Conservation (phyloP, 192 early-diverging fungal genomes). For the Gamsiella multidivaricata region DNA sequence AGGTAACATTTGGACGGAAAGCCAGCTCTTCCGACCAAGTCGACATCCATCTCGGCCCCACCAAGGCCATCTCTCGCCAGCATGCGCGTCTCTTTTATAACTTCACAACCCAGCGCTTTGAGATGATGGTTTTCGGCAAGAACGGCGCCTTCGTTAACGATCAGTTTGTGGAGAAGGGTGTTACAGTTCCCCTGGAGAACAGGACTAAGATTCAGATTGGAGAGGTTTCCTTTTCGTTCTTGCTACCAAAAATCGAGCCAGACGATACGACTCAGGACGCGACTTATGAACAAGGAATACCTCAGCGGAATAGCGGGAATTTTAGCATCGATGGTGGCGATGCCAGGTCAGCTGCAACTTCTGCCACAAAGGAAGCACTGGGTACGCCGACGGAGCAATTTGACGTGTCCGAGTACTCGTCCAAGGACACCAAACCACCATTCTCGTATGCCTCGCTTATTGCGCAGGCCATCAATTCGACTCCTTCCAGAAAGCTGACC, state of each 20-base stretch:
- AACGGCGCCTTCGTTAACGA: constrained; percentile 91
- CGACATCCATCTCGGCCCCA: constrained; percentile 86
- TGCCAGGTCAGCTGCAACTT: background rate
- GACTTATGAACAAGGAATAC: background rate
- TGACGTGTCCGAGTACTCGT: constrained; percentile 39
- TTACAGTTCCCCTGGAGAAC: constrained; percentile 71
- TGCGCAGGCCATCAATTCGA: constrained; percentile 80
- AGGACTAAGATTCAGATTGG: constrained; percentile 84
- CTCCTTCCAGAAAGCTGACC: constrained; percentile 76
- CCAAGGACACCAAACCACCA: constrained; percentile 72
- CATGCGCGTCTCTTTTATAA: constrained; percentile 90
- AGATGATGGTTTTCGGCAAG: constrained; percentile 86
- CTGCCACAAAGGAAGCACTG: constrained; percentile 2
- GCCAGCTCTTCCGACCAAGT: constrained; percentile 70
- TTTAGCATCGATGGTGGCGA: background rate
- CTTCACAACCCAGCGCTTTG: constrained; percentile 81
- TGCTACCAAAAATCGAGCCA: constrained; percentile 70
- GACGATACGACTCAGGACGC: constrained; percentile 33
- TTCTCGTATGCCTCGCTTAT: constrained; percentile 88
- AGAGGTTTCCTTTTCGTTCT: constrained; percentile 82
- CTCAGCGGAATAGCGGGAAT: constrained; percentile 2
- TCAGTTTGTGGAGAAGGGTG: constrained; percentile 74
- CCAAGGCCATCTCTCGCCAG: constrained; percentile 85
- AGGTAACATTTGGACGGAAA: constrained; percentile 81
- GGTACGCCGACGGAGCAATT: constrained; percentile 18